These are phyloP conservation scores for Blastobotrys peoriensis DNA, from an alignment of 805 yeast genomes.

Conservation along the genomic window DNA sequence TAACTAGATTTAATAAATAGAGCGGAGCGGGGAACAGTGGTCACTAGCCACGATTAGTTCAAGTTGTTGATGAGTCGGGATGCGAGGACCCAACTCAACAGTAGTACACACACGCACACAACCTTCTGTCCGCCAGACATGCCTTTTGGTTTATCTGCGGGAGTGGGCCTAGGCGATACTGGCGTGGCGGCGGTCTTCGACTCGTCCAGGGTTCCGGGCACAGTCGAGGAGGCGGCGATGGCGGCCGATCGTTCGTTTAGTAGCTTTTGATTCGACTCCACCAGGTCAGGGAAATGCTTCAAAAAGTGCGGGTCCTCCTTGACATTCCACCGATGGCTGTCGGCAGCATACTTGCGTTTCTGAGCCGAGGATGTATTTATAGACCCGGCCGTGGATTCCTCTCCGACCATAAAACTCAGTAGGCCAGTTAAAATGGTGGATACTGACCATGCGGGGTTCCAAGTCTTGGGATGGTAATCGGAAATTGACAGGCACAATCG, in stretches of 20 bases:
- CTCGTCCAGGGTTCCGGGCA: neutral
- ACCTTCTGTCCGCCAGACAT: constrained; percentile 11
- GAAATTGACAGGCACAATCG: constrained; percentile 87
- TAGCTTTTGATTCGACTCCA: constrained; percentile 36
- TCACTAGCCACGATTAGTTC: neutral
- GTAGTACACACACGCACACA: constrained; percentile 13
- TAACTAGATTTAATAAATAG: constrained; percentile 1
- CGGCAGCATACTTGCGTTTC: constrained; percentile 45
- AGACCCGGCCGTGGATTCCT: constrained; percentile 80
- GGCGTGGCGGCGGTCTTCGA: neutral
- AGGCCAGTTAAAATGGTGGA: constrained; percentile 82
- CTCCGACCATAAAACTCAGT: constrained; percentile 86
- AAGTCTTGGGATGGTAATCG: constrained; percentile 87
- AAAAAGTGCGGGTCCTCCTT: constrained; percentile 57
- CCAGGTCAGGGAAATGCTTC: constrained; percentile 65
- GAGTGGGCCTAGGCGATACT: neutral
- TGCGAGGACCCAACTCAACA: constrained; percentile 17
- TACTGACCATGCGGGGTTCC: constrained; percentile 98
- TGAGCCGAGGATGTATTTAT: constrained; percentile 50
- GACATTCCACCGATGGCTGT: constrained; percentile 59
- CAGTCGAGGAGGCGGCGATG: constrained; percentile 10
- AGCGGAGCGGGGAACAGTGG: no score
- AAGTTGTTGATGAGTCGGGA: neutral
- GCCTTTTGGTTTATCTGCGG: constrained; percentile 1
- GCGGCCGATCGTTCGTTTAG: constrained; percentile 18